These are phyloP conservation scores for Colletotrichum simmondsii DNA, from an alignment of 2,329 filamentous ascomycete species.

Conservation along the genomic window DNA sequence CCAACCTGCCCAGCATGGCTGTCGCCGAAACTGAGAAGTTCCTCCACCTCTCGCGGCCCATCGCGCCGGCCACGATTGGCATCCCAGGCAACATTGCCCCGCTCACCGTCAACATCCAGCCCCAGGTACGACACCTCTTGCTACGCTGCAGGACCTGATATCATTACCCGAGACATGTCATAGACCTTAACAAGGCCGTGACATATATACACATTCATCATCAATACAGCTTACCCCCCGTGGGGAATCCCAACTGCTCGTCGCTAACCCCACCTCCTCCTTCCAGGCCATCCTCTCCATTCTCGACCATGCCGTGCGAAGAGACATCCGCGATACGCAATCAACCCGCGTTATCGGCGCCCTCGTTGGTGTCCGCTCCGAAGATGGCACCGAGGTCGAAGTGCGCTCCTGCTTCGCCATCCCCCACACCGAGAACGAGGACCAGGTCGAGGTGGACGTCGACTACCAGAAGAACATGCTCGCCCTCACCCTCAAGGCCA, in stretches of 20 bases:
- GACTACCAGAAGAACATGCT: conserved; percentile 99
- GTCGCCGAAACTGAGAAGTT: conserved; percentile 79
- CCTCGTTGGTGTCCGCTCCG: conserved; percentile 89
- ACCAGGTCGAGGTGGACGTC: conserved; percentile 99
- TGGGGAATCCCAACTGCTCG: background rate
- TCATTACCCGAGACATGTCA: conserved; percentile 6
- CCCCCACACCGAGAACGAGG: conserved; percentile 96
- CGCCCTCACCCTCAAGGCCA: conserved; percentile 90
- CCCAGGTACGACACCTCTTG: conserved; percentile 74
- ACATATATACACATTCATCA: background rate
- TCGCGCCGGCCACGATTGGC: conserved; percentile 83
- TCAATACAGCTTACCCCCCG: background rate
- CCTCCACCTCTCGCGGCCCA: conserved; percentile 92
- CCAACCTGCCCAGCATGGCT: conserved; percentile 76
- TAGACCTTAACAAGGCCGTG: background rate
- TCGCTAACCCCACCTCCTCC: conserved; percentile 14
- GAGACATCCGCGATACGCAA: conserved; percentile 79
- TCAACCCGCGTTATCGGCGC: conserved; percentile 97
- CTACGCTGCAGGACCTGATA: conserved; percentile 12
- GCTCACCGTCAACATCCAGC: conserved; percentile 93
- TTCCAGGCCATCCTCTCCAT: conserved; percentile 76
- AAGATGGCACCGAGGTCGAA: conserved; percentile 97
- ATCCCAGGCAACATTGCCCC: conserved; percentile 89
- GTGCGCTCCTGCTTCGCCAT: conserved; percentile 98
- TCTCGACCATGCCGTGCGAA: conserved; percentile 93